Evolutionary conservation across 108 stramenopile genomes (phyloP).

Genomic region (Pseudonitzschia multistriata): DNA sequence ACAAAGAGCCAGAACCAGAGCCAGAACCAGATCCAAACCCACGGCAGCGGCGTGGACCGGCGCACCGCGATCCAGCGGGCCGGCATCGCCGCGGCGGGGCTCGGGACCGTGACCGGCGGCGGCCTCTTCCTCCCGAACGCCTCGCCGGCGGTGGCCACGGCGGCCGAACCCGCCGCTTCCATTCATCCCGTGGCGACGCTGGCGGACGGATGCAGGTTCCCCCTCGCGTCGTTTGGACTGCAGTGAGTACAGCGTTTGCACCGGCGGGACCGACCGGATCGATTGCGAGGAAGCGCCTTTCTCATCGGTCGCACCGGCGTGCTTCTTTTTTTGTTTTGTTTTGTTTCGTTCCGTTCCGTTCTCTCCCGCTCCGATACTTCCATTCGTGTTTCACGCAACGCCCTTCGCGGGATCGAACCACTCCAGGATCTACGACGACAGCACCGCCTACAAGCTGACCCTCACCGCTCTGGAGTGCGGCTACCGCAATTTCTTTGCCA

Average conservation of each 20-base stretch:
- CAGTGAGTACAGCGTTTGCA: too few relatives aligned
- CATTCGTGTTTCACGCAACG: too few relatives aligned
- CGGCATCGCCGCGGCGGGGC: not conserved
- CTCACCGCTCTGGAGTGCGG: constrained; percentile 65
- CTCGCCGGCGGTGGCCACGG: not conserved
- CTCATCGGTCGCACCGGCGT: too few relatives aligned
- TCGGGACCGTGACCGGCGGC: constrained; percentile 4
- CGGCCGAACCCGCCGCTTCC: not conserved
- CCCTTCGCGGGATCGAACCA: not conserved
- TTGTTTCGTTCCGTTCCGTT: too few relatives aligned
- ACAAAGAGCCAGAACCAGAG: not conserved
- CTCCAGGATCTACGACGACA: constrained; percentile 58
- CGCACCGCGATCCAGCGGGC: constrained; percentile 26
- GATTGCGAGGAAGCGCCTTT: too few relatives aligned
- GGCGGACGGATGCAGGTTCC: constrained; percentile 49
- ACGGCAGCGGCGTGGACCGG: constrained; percentile 23
- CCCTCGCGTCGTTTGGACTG: constrained; percentile 68
- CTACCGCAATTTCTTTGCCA: constrained; percentile 79
- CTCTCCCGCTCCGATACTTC: too few relatives aligned
- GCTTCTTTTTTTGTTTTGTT: too few relatives aligned
- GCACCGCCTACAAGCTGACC: constrained; percentile 70
- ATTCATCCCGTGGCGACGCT: constrained; percentile 32
- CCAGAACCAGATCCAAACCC: too few relatives aligned
- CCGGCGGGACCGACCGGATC: too few relatives aligned
- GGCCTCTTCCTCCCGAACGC: constrained; percentile 15